Base-by-base conservation (phyloP, 768 basidiomycete genomes). In the Lentinula sp. region DNA sequence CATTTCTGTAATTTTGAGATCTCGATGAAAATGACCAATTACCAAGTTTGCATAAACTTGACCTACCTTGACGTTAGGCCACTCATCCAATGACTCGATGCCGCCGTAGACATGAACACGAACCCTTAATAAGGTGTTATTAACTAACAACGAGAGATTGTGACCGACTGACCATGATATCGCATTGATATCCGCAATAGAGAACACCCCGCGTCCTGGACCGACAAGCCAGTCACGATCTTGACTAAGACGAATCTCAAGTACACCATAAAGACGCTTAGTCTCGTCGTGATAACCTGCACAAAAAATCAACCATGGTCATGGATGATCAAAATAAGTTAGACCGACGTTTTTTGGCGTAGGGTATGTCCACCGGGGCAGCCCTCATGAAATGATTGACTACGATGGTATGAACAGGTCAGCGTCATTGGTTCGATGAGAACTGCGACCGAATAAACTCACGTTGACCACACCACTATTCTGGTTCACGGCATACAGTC, bases 261-360 rank as follows among this genome's bases (percentile, higher is more conserved):
- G 81, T 3, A 95, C 94, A n/a, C 83, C 76, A 69, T 90, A 94
- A 20, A 95, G 79, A 28, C 95, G 84, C 66, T 84, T 85, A 2
- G 91, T 90, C 78, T 96, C 95, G 32, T 91, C 85, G 20, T 77
- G 65, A 73, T 91, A 95, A 56, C 93, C 85, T 85, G 73, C 66
- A 59, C 68, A 67, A 16, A 62, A 59, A 68, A 12, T 53, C 63
- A 53, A 63, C 5, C 37, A 53, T n/a, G 51, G 45, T 33, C 18
- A 49, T 7, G 33, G 46, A 50, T 55, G 43, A 32, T 6, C 8
- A n/a, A 36, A 48, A 18, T 32, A 10, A 32, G 12, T 18, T 2
- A 6, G 54, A 69, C 80, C 63, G 51, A 85, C 86, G 81, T 65
- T 84, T 85, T 72, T 85, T 86, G 35, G 78, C 86, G 60, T 86